Conservation (phyloP, 2,329 filamentous ascomycete species). For the Aureobasidium sp. region DNA sequence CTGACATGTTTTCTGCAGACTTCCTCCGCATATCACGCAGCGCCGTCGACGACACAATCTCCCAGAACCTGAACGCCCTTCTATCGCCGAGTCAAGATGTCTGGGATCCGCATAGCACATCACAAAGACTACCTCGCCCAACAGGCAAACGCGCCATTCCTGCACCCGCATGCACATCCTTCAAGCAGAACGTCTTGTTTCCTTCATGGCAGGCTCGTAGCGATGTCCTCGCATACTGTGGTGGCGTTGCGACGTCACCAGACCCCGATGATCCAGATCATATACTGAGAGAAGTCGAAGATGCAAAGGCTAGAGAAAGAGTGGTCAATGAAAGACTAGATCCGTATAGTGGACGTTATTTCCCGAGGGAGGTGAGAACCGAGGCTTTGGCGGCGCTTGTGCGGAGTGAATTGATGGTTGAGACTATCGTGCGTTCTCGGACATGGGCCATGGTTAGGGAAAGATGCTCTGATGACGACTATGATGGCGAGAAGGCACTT, state of each 20-base stretch:
- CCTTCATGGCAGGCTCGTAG: conserved; percentile 79
- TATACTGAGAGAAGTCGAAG: conserved; percentile 60
- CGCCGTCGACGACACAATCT: conserved; percentile 86
- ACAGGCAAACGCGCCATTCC: conserved; percentile 48
- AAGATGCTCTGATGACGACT: conserved; percentile 48
- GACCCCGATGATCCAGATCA: conserved; percentile 81
- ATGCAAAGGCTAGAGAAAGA: conserved; percentile 59
- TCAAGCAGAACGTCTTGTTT: conserved; percentile 73
- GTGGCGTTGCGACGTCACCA: conserved; percentile 74
- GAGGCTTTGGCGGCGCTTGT: conserved; percentile 67
- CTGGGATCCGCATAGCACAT: conserved; percentile 75
- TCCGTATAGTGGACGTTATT: conserved; percentile 81
- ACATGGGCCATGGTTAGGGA: conserved; percentile 75
- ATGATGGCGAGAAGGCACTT: conserved; percentile 52
- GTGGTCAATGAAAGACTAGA: conserved; percentile 83
- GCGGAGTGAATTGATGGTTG: conserved; percentile 66
- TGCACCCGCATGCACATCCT: conserved; percentile 54
- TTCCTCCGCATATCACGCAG: conserved; percentile 81
- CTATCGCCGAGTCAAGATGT: conserved; percentile 61
- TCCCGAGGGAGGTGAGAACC: conserved; percentile 69
- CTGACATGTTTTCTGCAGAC: conserved; percentile 47
- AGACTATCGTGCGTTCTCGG: conserved; percentile 68
- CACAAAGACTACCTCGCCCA: conserved; percentile 48
- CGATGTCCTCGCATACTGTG: conserved; percentile 82
- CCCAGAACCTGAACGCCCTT: conserved; percentile 85